Base-by-base conservation (phyloP, 176 grass and related monocot genomes). In the Oryza nivara region DNA sequence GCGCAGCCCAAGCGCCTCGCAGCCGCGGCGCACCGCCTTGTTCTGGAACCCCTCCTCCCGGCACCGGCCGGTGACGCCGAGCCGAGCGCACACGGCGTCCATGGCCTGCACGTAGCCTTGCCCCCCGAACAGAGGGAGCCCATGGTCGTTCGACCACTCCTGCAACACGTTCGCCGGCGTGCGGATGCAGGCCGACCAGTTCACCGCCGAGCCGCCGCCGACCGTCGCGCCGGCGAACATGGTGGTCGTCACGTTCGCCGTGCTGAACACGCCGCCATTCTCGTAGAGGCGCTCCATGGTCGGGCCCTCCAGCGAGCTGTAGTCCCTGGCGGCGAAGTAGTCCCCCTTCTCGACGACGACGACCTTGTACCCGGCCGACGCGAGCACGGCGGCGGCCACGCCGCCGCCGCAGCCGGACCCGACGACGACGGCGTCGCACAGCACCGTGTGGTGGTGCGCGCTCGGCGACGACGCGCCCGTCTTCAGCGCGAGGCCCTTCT, bases 341-440 rank as follows among this genome's bases (percentile, higher is more conserved):
- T 88, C 80, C 0, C 93, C 90, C 45, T 95, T 95, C 84, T 95
- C 93, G 0, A 95, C 51, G 65, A 92, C 85, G 9, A 95, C 38
- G 17, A 95, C 93, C 89, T 92, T 91, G 80, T 85, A 66, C 19
- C 93, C 93, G 3, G 83, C 74, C 0, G 82, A 54, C 5, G 93
- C 88, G 17, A 95, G 88, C 70, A 95, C 86, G 12, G 88, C 93
- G 15, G 93, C 90, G 6, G 86, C 86, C 7, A 95, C 93, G 40
- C 83, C 76, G 8, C 93, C 93, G 1, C 93, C 93, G 63, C 90
- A 90, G 66, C 93, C 93, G 2, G 93, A 95, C 0, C 93, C 93
- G 14, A 92, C 90, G 16, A 95, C 80, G 79, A 92, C 93, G 0
- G 12, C 90, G 16, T 95, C 93, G 52, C 93, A 95, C 40, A 54